phyloP scores from a whole-genome alignment of 352 stramenopile species.

The Pythium monospermum region DNA sequence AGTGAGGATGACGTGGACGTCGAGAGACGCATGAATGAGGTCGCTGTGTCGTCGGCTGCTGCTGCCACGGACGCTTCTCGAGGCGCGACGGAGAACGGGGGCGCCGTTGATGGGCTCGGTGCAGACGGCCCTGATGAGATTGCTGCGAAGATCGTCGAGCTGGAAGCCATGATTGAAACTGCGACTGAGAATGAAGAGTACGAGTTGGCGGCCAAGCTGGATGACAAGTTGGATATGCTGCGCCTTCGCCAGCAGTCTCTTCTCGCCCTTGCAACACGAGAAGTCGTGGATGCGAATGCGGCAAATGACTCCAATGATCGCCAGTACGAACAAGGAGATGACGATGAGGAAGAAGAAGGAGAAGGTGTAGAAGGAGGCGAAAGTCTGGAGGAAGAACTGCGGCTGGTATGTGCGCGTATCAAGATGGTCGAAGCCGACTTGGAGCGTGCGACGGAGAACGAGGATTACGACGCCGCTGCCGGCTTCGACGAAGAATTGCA shows the following conservation, averaged over 20 bases:
- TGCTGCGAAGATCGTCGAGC: slow-evolving; percentile 41
- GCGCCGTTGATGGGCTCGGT: slow-evolving; percentile 23
- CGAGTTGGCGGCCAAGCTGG: slow-evolving; percentile 65
- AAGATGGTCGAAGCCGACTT: slow-evolving; percentile 62
- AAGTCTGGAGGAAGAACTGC: slow-evolving; percentile 30
- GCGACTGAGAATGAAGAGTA: slow-evolving; percentile 82
- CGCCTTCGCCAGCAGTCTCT: slow-evolving; percentile 49
- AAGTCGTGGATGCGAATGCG: slow-evolving; percentile 13
- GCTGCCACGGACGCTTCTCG: slow-evolving; percentile 1
- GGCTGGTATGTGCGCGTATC: slow-evolving; percentile 39
- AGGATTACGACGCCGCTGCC: slow-evolving; percentile 62
- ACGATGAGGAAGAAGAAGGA: slow-evolving; percentile 30
- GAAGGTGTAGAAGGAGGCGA: slow-evolving; percentile 18
- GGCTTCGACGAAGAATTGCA: slow-evolving; percentile 60
- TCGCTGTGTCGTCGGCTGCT: slow-evolving; percentile 1
- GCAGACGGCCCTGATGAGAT: slow-evolving; percentile 48
- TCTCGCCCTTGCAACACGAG: slow-evolving; percentile 3
- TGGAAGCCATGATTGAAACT: slow-evolving; percentile 65
- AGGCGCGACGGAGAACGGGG: slow-evolving; percentile 14
- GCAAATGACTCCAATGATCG: slow-evolving; percentile 26
- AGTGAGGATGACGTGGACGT: slow-evolving; percentile 38
- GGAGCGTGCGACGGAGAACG: slow-evolving; percentile 57
- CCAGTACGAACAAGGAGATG: slow-evolving; percentile 20
- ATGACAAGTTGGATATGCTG: slow-evolving; percentile 64
- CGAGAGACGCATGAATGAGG: too few species aligned